Conservation (phyloP, 2,329 filamentous ascomycete genomes). For the Aspergillus sp. region DNA sequence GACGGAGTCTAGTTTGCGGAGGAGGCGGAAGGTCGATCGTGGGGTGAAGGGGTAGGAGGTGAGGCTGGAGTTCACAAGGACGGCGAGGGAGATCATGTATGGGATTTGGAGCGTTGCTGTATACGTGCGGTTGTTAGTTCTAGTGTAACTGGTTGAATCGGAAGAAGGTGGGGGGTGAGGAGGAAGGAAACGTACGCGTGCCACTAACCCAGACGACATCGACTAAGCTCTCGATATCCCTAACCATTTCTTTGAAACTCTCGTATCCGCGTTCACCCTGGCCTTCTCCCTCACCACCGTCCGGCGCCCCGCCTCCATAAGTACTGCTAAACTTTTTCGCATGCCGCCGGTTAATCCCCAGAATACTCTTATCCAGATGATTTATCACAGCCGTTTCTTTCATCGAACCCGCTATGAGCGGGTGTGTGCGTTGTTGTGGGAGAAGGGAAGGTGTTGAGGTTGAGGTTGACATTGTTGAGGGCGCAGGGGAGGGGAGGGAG, state of each 20-base stretch:
- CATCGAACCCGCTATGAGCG: conserved; percentile 49
- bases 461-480: conserved; percentile 31
- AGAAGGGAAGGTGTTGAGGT: conserved; percentile 35
- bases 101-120: conserved; percentile 72
- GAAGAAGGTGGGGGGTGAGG: neutral
- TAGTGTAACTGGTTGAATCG: neutral
- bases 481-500: conserved; percentile 42
- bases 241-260: conserved; percentile 62
- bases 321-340: conserved; percentile 43
- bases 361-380: conserved; percentile 49
- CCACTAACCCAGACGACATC: conserved; percentile 81
- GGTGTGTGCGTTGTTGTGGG: conserved; percentile 47
- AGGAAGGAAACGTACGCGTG: conserved; percentile 58
- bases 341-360: conserved; percentile 47
- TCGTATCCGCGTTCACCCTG: conserved; percentile 45
- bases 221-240: conserved; percentile 66
- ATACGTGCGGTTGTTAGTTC: neutral
- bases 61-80: conserved; percentile 65
- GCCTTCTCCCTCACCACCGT: conserved; percentile 6
- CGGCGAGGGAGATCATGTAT: conserved; percentile 71
- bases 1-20: conserved; percentile 74
- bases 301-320: conserved; percentile 15
- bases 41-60: conserved; percentile 64
- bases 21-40: conserved; percentile 59
- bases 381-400: conserved; percentile 55